Base-by-base conservation (phyloP, 495 filamentous ascomycete genomes). In the Pseudomonodictys pantanalensis region DNA sequence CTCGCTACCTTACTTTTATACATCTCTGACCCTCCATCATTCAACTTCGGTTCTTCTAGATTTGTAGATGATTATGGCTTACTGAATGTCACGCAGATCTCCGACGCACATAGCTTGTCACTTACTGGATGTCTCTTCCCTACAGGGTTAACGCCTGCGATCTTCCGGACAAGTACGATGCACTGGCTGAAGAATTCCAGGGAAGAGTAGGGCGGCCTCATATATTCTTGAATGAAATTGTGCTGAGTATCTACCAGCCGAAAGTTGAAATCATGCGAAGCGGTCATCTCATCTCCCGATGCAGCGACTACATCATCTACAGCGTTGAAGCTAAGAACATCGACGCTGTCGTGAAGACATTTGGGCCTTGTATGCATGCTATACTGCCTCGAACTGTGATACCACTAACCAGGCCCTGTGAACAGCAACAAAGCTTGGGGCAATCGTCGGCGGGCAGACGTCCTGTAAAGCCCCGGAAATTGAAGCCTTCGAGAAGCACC, bases 391-490 rank as follows among this genome's bases (percentile, higher is more conserved):
- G 23, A 18, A 12, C 24, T 35, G 9, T 9, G 20, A 23, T 39
- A 7, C 46, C 52, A 45, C 45, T 48, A 64, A 76, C 18, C 68
- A 74, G 67, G 76, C 68, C 53, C 53, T 41, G 29, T 49, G 64
- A 66, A 12, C 28, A 97, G 92, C 95, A 65, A 97, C 95, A 45
- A 96, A 95, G 71, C 79, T 89, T 59, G 86, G 87, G 52, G 93
- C 95, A 41, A 92, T 98, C 58, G 93, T 98, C 33, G 93, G 93
- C 50, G 93, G 93, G 18, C 93, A 98, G 73, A 98, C 93, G 1
- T 97, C 95, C 3, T 97, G 95, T 78, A 98, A 98, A 77, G 91
- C 91, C 46, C 93, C 92, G 2, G 93, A 98, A 73, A 92, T 97
- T 65, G 85, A 85, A 35, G 92, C 92, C 1, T 97, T 98, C 69